These are phyloP conservation scores for Ilyonectria mors-panacis DNA, from an alignment of 2,329 filamentous ascomycete species.

Conservation along the genomic window DNA sequence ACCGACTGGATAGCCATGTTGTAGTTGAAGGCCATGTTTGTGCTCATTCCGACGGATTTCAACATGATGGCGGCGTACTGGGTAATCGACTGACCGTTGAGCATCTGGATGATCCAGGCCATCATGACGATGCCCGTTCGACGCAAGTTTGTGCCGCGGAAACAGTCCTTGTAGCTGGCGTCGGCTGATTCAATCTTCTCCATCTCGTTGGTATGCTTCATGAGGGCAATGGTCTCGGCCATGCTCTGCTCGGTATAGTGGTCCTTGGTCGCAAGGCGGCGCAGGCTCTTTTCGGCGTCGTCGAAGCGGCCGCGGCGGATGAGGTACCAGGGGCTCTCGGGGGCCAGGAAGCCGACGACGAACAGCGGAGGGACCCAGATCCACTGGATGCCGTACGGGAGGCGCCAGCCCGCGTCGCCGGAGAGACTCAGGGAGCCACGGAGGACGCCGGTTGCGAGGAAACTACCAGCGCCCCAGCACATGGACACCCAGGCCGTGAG, in stretches of 20 bases:
- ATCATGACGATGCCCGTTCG: constrained; percentile 57
- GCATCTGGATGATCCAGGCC: constrained; percentile 51
- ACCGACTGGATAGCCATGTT: constrained; percentile 65
- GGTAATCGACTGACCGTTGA: constrained; percentile 64
- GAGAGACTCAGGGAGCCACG: constrained; percentile 55
- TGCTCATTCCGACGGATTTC: constrained; percentile 63
- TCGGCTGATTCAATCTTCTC: constrained; percentile 59
- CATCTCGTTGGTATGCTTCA: constrained; percentile 59
- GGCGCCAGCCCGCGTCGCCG: constrained; percentile 61
- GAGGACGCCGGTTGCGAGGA: constrained; percentile 60
- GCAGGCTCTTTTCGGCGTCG: constrained; percentile 56
- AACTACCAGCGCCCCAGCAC: constrained; percentile 65
- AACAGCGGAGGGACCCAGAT: constrained; percentile 61
- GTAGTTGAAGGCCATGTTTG: constrained; percentile 59
- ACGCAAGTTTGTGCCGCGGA: constrained; percentile 60
- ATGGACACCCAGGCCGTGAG: constrained; percentile 64
- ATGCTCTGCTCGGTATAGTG: constrained; percentile 57
- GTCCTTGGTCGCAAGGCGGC: constrained; percentile 54
- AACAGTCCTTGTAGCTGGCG: constrained; percentile 65
- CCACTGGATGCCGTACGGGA: constrained; percentile 66
- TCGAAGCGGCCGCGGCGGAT: constrained; percentile 58
- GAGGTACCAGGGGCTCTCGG: constrained; percentile 66
- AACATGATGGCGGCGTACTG: constrained; percentile 68
- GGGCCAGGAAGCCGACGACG: constrained; percentile 58
- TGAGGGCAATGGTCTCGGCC: constrained; percentile 57